Evolutionary conservation across 441 rosid species (phyloP), one percentile per base, ranked within the genome.

Genomic region (Metrosideros polymorpha): DNA sequence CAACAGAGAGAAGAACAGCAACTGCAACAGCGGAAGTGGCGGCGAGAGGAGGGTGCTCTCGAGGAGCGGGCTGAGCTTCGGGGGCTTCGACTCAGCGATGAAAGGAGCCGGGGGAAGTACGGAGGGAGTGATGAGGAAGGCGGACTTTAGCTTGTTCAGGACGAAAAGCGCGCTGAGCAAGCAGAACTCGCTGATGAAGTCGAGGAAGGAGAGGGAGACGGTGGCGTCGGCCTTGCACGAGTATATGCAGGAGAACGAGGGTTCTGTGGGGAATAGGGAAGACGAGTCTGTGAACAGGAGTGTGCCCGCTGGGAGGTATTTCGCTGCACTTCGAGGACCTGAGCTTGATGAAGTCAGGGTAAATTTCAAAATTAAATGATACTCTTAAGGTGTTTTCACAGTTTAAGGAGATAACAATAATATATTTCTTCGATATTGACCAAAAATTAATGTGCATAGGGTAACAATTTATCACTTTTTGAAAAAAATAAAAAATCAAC

Each of bases 331-430:
- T 54, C 90, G 95, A 88, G 99, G 99, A 84, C 99, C 99, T 15
- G 99, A 97, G 87, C 90, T 97, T 50, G 99, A 95, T 88, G 90
- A 96, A 95, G 95, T 97, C 94, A 97, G 96, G 98, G 99, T 96
- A 93, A 87, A 61, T n/a, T 18, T 42, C 49, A 7, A 32, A 12
- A 19, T n/a, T 0, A 24, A 59, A 6, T 71, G 3, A 61, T 17
- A 54, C n/a, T 51, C 12, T 76, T 27, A 35, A 12, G 79, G 15
- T 19, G 4, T 22, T 22, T 71, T 71, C 47, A 71, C 45, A 35
- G 27, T 66, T 66, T 9, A 63, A 32, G 43, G 76, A 63, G 24
- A 30, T 63, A 32, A 14, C 15, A 10, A 32, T 61, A 9, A 29
- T 7, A 32, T 30, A 22, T 61, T 13, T 30, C 22, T 61, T 61